Percentiles rank a stretch among this genome's conserved stretches.
phyloP scores from a whole-genome alignment of 257 asterid genomes.

The Petrea volubilis region DNA sequence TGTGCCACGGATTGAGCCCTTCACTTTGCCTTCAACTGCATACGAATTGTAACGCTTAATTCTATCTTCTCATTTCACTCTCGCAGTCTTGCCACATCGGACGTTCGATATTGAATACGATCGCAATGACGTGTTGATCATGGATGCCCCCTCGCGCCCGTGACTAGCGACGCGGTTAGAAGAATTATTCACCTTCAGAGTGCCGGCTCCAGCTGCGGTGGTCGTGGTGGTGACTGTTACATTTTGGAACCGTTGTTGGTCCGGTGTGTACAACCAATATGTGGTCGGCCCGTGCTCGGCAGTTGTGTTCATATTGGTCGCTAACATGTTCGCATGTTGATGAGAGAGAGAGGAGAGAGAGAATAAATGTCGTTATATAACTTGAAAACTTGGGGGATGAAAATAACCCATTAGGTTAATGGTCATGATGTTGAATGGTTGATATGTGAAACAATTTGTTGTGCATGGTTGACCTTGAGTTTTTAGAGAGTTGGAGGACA shows the following conservation, averaged over 20 bases:
- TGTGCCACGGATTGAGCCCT: constrained; percentile 38
- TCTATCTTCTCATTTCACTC: constrained; percentile 40
- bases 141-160: neutral
- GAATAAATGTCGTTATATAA: neutral
- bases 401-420: neutral
- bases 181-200: neutral
- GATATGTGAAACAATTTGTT: neutral
- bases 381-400: neutral
- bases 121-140: constrained; percentile 12
- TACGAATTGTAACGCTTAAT: constrained; percentile 41
- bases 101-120: constrained; percentile 7
- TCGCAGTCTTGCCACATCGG: neutral
- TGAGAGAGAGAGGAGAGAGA: constrained; percentile 20
- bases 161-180: neutral
- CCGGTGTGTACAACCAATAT: neutral
- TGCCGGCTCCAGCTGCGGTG: neutral
- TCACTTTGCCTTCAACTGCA: constrained; percentile 40
- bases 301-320: constrained; percentile 26
- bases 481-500: constrained; percentile 2
- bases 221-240: neutral
- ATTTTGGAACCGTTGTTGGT: neutral
- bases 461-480: neutral
- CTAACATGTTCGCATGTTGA: neutral
- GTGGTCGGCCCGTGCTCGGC: constrained; percentile 8
- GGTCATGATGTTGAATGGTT: neutral